phyloP scores from a whole-genome alignment of 2,329 filamentous ascomycete genomes.

The Sclerotinia trifoliorum region DNA sequence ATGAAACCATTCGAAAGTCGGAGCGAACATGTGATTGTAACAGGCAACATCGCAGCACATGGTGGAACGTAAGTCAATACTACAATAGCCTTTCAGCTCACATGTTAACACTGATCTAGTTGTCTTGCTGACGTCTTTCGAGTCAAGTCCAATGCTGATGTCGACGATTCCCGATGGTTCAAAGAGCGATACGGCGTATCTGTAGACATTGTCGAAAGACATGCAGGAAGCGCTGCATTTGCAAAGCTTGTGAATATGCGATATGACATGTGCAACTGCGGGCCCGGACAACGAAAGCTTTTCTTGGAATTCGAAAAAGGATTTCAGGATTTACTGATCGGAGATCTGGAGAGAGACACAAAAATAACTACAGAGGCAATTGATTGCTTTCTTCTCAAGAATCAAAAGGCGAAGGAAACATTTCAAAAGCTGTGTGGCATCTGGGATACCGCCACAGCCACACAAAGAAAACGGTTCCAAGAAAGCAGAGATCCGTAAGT shows the following conservation, averaged over 20 bases:
- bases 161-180: conserved; percentile 4
- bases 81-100: neutral
- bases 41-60: conserved; percentile 8
- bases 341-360: neutral
- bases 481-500: conserved; percentile 9
- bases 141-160: neutral
- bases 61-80: conserved; percentile 15
- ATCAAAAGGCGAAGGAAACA: neutral
- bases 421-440: conserved; percentile 1
- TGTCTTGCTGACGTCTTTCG: conserved; percentile 12
- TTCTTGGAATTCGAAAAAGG: neutral
- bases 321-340: neutral
- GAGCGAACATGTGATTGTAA: neutral
- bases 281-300: neutral
- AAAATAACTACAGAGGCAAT: neutral
- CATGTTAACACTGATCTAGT: neutral
- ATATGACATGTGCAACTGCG: conserved; percentile 3
- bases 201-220: neutral
- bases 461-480: neutral
- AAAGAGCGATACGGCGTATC: neutral
- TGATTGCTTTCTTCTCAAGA: neutral
- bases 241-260: conserved; percentile 12
- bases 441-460: neutral
- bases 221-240: neutral
- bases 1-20: neutral